These are phyloP conservation scores for Hyaloscypha variabilis DNA, from an alignment of 495 filamentous ascomycete species.

Conservation along the genomic window DNA sequence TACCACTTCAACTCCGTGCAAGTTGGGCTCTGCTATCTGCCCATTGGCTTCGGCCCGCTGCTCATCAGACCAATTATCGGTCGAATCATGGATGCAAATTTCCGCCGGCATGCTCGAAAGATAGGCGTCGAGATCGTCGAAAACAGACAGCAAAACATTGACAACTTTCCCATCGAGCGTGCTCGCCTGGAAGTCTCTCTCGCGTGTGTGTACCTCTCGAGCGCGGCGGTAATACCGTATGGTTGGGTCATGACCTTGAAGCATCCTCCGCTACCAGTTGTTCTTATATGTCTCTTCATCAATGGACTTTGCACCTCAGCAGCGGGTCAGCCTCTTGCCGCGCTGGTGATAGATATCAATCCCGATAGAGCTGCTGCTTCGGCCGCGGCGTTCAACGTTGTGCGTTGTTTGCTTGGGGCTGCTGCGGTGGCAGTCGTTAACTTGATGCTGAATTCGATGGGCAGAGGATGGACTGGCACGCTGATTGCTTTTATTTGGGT, in stretches of 20 bases:
- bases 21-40: slow-evolving; percentile 60
- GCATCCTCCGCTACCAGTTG: slow-evolving; percentile 41
- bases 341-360: slow-evolving; percentile 69
- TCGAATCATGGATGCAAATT: slow-evolving; percentile 55
- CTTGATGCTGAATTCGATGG: slow-evolving; percentile 67
- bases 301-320: slow-evolving; percentile 51
- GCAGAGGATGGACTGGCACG: slow-evolving; percentile 71
- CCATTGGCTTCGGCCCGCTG: slow-evolving; percentile 62
- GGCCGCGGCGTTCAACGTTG: slow-evolving; percentile 72
- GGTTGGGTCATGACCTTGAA: slow-evolving; percentile 54
- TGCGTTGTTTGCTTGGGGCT: slow-evolving; percentile 68
- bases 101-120: slow-evolving; percentile 43
- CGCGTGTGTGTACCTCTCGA: slow-evolving; percentile 46
- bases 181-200: slow-evolving; percentile 62
- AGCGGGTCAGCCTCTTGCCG: slow-evolving; percentile 49
- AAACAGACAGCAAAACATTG: slow-evolving; percentile 49
- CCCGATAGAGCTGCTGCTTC: slow-evolving; percentile 62
- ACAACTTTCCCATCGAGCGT: slow-evolving; percentile 64
- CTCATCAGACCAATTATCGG: slow-evolving; percentile 61
- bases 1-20: slow-evolving; percentile 63
- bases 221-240: slow-evolving; percentile 47
- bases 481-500: slow-evolving; percentile 61
- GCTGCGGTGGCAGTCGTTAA: slow-evolving; percentile 65
- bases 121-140: slow-evolving; percentile 47
- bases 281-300: slow-evolving; percentile 56